These are phyloP conservation scores for Avena atlantica DNA, from an alignment of 176 grass and related monocot species.

Conservation along the genomic window DNA sequence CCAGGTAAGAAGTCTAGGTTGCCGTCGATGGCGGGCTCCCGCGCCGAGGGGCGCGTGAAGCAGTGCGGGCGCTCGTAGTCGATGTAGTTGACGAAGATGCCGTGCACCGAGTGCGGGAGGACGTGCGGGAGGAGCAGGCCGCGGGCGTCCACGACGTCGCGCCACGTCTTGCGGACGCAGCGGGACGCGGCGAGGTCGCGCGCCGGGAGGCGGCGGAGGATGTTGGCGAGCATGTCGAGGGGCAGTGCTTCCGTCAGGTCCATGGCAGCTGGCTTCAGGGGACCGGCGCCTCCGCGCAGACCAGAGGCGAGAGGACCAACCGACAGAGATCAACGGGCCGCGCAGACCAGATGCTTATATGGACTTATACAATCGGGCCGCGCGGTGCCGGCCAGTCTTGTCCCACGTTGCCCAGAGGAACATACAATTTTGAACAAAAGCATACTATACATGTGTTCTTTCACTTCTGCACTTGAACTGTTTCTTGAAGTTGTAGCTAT, in stretches of 20 bases:
- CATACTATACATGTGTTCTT: too few species aligned
- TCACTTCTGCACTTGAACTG: too few species aligned
- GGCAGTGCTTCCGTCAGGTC: neutral
- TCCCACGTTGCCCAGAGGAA: too few species aligned
- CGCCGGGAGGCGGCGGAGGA: neutral
- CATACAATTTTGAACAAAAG: too few species aligned
- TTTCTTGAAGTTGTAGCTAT: too few species aligned
- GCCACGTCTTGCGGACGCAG: conserved; percentile 21
- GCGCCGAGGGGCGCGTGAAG: neutral
- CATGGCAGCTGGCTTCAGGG: neutral
- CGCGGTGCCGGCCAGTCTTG: too few species aligned
- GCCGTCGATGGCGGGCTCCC: neutral
- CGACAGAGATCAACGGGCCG: too few species aligned
- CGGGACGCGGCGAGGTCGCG: neutral
- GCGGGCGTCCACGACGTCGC: neutral
- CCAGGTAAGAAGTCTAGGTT: neutral
- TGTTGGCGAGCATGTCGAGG: neutral
- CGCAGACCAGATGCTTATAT: too few species aligned
- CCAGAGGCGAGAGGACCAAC: neutral
- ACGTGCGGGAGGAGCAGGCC: conserved; percentile 6
- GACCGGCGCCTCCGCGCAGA: neutral
- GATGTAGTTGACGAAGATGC: conserved; percentile 2
- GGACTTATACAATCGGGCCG: too few species aligned
- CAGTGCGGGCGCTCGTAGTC: neutral
- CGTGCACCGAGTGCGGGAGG: neutral